Evolutionary conservation across 2,329 filamentous ascomycete species (phyloP).

Genomic region (Penicillium sp.): DNA sequence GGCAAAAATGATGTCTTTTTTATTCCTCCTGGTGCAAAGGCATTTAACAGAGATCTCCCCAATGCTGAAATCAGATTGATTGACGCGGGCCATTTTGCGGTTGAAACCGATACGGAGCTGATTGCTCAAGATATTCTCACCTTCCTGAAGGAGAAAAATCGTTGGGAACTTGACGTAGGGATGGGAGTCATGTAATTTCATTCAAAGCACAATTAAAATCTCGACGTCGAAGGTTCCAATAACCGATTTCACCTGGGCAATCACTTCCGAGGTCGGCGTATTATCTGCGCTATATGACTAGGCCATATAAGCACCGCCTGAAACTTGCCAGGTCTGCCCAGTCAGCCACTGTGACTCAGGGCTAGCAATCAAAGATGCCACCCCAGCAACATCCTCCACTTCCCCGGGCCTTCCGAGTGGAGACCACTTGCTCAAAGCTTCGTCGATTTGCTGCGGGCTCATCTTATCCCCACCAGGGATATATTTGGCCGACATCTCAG

Average conservation of each 20-base stretch:
- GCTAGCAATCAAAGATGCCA: conserved; percentile 25
- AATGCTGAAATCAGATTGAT: conserved; percentile 53
- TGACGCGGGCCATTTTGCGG: conserved; percentile 61
- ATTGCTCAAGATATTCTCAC: conserved; percentile 28
- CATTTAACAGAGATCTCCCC: conserved; percentile 54
- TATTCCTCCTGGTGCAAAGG: conserved; percentile 53
- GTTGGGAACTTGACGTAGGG: background rate
- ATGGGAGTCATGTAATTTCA: background rate
- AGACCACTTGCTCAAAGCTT: conserved; percentile 23
- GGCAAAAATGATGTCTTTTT: conserved; percentile 58
- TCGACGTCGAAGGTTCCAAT: too few relatives aligned
- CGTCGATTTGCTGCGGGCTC: conserved; percentile 20
- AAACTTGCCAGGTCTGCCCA: conserved; percentile 26
- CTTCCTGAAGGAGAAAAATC: background rate
- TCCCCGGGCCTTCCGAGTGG: conserved; percentile 21
- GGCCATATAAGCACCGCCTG: conserved; percentile 24
- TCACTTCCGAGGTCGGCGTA: too few relatives aligned
- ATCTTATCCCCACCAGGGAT: conserved; percentile 22
- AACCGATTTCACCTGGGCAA: background rate
- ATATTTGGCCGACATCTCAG: conserved; percentile 22
- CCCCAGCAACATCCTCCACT: conserved; percentile 22
- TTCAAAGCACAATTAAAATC: too few relatives aligned
- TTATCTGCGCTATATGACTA: background rate
- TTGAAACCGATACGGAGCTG: conserved; percentile 42
- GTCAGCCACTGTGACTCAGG: conserved; percentile 27